A percentile compares a stretch with the other conserved stretches of the same genome.
phyloP scores from a whole-genome alignment of 2,329 filamentous ascomycete genomes.

The Aureobasidium sp. region DNA sequence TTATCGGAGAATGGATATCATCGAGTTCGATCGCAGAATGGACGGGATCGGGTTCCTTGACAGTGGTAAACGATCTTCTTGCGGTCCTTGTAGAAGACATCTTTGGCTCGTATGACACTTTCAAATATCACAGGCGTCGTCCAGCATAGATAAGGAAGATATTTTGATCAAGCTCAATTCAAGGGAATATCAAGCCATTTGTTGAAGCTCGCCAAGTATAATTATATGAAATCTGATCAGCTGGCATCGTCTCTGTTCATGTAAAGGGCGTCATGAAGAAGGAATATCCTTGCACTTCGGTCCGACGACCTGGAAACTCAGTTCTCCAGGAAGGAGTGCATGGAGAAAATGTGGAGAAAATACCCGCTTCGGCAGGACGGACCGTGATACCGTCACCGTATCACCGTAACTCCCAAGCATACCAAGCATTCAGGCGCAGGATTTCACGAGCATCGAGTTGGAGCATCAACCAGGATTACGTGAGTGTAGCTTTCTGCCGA shows the following conservation, averaged over 20 bases:
- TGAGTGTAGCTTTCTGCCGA: background rate
- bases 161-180: background rate
- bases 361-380: background rate
- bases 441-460: too few relatives aligned
- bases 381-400: background rate
- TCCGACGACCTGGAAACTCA: background rate
- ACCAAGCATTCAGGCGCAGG: background rate
- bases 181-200: too few relatives aligned
- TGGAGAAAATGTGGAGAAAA: background rate
- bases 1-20: slow-evolving; percentile 9
- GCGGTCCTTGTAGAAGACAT: background rate
- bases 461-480: background rate
- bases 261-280: background rate
- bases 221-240: background rate
- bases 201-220: too few relatives aligned
- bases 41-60: slow-evolving; percentile 20
- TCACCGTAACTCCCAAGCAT: background rate
- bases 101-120: background rate
- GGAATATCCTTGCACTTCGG: background rate
- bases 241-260: background rate
- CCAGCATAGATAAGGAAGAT: background rate
- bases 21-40: too few relatives aligned
- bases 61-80: slow-evolving; percentile 19
- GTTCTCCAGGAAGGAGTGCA: background rate
- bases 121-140: background rate